These are phyloP conservation scores for Corymbia citriodora DNA, from an alignment of 441 rosid species.

Conservation along the genomic window DNA sequence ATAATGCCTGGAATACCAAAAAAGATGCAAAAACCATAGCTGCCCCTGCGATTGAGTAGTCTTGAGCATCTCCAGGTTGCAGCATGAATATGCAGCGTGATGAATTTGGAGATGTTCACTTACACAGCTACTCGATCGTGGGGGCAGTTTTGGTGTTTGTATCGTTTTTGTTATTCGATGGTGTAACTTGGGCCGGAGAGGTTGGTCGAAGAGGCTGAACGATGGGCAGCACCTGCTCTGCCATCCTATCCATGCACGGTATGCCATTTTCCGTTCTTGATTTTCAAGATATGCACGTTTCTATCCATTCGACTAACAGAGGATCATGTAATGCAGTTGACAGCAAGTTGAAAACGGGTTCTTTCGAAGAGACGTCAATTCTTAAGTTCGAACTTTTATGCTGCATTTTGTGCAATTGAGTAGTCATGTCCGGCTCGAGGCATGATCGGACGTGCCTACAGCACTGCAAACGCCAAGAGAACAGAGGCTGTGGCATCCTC, in stretches of 20 bases:
- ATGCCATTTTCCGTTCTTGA: not conserved
- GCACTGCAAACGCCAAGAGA: not conserved
- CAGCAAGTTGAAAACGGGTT: not conserved
- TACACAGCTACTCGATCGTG: not conserved
- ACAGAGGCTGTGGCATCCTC: not conserved
- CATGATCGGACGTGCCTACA: not conserved
- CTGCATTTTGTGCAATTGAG: not conserved
- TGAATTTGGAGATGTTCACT: conserved; percentile 18
- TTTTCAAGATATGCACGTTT: not conserved
- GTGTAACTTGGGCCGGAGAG: conserved; percentile 1
- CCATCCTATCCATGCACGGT: conserved; percentile 37
- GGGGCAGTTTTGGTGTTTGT: conserved; percentile 19
- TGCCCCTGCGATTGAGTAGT: not conserved
- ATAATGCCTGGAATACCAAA: not conserved
- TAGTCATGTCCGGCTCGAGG: not conserved
- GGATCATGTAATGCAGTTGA: conserved; percentile 10
- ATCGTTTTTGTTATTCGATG: not conserved
- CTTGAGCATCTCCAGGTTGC: not conserved
- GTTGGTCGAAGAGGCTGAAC: conserved; percentile 35
- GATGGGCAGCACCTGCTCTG: conserved; percentile 35
- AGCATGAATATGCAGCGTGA: conserved; percentile 36
- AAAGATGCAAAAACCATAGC: not conserved
- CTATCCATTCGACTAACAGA: not conserved
- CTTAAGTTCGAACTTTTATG: conserved; percentile 19
- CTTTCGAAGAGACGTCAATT: conserved; percentile 23